Evolutionary conservation across 2,329 filamentous ascomycete species (phyloP).

Genomic region (Trichophyton simii): DNA sequence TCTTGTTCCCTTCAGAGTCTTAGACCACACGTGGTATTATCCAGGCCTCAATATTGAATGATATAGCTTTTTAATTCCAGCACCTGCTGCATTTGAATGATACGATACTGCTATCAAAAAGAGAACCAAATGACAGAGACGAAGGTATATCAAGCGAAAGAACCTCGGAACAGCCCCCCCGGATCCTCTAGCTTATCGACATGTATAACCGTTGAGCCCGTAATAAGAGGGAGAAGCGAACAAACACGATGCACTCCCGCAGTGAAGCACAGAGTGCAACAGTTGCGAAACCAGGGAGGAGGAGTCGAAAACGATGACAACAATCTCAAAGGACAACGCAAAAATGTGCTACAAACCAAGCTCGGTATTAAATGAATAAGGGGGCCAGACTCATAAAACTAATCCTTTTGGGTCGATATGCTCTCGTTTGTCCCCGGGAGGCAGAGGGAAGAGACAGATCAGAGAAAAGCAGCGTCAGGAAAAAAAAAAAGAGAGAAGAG

Average conservation of each 20-base stretch:
- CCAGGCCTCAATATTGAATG: not conserved
- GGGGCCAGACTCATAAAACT: not conserved
- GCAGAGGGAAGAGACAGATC: not conserved
- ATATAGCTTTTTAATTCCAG: not conserved
- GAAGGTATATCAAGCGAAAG: not conserved
- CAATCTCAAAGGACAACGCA: not conserved
- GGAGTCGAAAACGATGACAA: not conserved
- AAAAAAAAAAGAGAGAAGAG: not conserved
- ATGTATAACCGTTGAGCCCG: not conserved
- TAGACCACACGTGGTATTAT: not conserved
- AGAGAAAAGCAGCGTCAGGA: not conserved
- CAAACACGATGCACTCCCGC: not conserved
- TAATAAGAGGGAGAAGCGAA: not conserved
- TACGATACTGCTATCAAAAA: not conserved
- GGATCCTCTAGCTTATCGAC: not conserved
- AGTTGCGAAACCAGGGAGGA: not conserved
- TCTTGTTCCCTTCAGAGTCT: not conserved
- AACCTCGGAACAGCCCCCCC: not conserved
- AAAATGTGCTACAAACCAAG: slow-evolving; percentile 1
- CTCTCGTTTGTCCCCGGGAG: not conserved
- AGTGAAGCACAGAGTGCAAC: not conserved
- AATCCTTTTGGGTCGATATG: not conserved
- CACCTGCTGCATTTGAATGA: not conserved
- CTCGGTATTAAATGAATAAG: not conserved
- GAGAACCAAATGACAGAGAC: not conserved